Base-by-base conservation (phyloP, 2,329 filamentous ascomycete genomes). In the Penicillium concentricum region DNA sequence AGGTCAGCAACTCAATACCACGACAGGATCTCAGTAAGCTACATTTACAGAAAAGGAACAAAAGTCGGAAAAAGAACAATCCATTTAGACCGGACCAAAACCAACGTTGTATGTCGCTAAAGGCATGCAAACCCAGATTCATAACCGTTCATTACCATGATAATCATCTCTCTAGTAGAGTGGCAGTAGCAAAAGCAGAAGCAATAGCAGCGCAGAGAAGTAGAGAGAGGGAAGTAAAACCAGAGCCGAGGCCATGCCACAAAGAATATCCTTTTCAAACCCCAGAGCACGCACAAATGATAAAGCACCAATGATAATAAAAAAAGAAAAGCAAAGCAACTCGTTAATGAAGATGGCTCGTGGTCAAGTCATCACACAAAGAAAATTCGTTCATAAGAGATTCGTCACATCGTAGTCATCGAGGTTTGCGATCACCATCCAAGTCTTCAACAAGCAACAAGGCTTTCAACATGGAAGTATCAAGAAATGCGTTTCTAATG, bases 381-480 rank as follows among this genome's bases (percentile, higher is more conserved):
- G 55, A 61, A 64, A 48, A 67, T 64, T 67, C 64, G 61, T 67
- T 57, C 49, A 61, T 61, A 72, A 65, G 61, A 71, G 63, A 72
- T 72, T 72, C 71, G 71, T 73, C 61, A 67, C 67, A 68, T 73
- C 70, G 69, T 72, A 66, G 71, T 72, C 70, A 61, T 71, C 61
- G 67, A 67, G 63, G 48, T 55, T 38, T 50, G 26, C 38, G n/a
- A 49, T 42, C 45, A 48, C 51, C 22, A 24, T 30, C 32, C 42
- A 39, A 32, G n/a, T 24, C 15, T 15, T 41, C 24, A 54, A 24
- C 43, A 34, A 30, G 13, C 5, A 16, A 32, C 20, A 34, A 34
- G 10, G 35, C 30, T 51, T 30, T 51, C 18, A 44, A 44, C 49
- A 26, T 30, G 12, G 4, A 46, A 26, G 38, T 65, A 61, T 63